Evolutionary conservation across 2,329 filamentous ascomycete genomes (phyloP), one percentile per base, ranked within the genome.

Genomic region (Trichoderma asperellum): DNA sequence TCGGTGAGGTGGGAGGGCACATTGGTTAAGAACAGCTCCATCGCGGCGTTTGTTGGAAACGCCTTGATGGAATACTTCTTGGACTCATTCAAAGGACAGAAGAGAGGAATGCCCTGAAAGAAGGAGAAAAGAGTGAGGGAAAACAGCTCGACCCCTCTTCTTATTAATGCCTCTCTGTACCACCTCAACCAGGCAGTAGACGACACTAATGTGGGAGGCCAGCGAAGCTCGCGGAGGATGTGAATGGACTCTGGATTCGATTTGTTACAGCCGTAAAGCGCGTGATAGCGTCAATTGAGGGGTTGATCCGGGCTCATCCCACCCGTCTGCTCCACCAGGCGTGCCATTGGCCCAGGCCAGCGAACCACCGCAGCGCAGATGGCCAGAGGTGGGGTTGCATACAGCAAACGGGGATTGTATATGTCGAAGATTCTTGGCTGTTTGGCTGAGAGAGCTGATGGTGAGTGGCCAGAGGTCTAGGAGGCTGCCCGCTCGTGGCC

Each of bases 11-110:
- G 76, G 11, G 63, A 35, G 1, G 85, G 84, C 16, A 88, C 77
- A 12, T 82, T 81, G 16, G 65, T 71, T 37, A 87, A 73, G 43
- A 81, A 82, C 12, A 84, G 80, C 70, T 87, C 84, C 81, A 87
- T 86, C 6, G n/a, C 66, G 35, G 37, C 27, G 53, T 49, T 21
- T 43, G 7, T 14, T 14, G 21, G 34, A 6, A 29, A 34, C n/a
- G 37, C 1, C 29, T 24, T 29, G 24, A 40, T 14, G 2, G 11
- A 10, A n/a, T 57, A 16, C 18, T 32, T 11, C 7, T 27, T 40
- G 27, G 24, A 6, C 14, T 32, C 14, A 14, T 18, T 16, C 40
- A n/a, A 18, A 43, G 40, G 40, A 43, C 37, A 55, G 16, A 12
- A 35, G 32, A 55, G 21, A 49, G n/a, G 55, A 43, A 12, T 37